A percentile compares a stretch with the other conserved stretches of the same genome.
Evolutionary conservation across 179 eudicot species (phyloP).

Genomic region (Sideroxylon spinosum): DNA sequence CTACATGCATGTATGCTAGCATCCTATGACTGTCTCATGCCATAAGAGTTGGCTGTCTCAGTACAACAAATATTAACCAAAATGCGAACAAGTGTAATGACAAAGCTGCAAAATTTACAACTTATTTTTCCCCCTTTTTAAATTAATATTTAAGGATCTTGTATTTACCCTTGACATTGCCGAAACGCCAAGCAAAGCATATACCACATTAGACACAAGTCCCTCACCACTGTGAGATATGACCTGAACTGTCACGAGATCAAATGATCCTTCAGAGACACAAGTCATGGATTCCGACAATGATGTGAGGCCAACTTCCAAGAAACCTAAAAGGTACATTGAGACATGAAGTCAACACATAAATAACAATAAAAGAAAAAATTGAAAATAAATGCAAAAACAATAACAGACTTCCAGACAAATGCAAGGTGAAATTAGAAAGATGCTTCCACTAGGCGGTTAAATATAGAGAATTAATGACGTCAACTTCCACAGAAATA

Average conservation of each 20-base stretch:
- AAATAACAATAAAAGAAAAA: not conserved
- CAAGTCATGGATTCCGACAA: conserved; percentile 55
- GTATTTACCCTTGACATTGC: conserved; percentile 95
- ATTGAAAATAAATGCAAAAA: not conserved
- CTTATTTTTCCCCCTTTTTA: not conserved
- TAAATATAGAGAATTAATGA: not conserved
- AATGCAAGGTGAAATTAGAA: not conserved
- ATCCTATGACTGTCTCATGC: not conserved
- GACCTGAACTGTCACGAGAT: conserved; percentile 69
- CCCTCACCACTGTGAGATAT: conserved; percentile 86
- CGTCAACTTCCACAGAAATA: not conserved
- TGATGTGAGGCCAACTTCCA: conserved; percentile 64
- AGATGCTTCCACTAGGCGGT: not conserved
- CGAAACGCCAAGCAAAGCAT: conserved; percentile 93
- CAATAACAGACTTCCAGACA: not conserved
- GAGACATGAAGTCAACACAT: not conserved
- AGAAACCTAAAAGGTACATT: conserved; percentile 52
- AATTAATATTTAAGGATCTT: conserved; percentile 12
- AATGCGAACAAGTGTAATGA: not conserved
- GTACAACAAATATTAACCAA: not conserved
- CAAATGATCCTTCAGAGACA: conserved; percentile 51
- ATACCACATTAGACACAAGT: conserved; percentile 79
- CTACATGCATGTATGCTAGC: not conserved
- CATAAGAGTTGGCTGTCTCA: not conserved
- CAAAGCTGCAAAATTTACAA: not conserved